Evolutionary conservation across 768 basidiomycete species (phyloP).

Genomic region (Baorangia bicolor): DNA sequence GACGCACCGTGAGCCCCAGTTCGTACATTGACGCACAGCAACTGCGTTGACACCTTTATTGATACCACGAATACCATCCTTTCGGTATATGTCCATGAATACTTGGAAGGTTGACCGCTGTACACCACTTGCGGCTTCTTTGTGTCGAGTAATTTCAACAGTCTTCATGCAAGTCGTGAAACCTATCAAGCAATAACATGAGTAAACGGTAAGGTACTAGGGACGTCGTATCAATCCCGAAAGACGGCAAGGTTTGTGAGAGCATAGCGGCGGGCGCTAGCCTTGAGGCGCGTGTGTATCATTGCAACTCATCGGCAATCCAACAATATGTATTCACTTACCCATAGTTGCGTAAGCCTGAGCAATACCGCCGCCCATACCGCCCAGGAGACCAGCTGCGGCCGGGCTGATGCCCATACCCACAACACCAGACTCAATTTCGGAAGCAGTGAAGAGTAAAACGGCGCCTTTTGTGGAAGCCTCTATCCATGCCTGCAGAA

Average conservation of each 20-base stretch:
- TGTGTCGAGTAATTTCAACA: slow-evolving; percentile 94
- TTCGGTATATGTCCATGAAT: slow-evolving; percentile 91
- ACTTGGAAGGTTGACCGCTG: slow-evolving; percentile 93
- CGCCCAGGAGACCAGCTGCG: slow-evolving; percentile 85
- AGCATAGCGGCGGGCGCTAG: slow-evolving; percentile 21
- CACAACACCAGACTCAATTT: slow-evolving; percentile 75
- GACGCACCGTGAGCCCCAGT: slow-evolving; percentile 86
- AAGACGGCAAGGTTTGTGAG: slow-evolving; percentile 11
- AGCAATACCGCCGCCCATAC: slow-evolving; percentile 95
- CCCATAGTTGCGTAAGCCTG: slow-evolving; percentile 99
- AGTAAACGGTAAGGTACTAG: slow-evolving; percentile 4
- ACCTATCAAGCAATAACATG: slow-evolving; percentile 45
- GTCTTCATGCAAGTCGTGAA: slow-evolving; percentile 99
- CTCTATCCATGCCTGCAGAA: slow-evolving; percentile 92
- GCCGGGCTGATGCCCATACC: slow-evolving; percentile 74
- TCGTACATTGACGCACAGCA: slow-evolving; percentile 88
- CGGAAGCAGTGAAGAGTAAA: slow-evolving; percentile 92
- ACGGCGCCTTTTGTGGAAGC: slow-evolving; percentile 98
- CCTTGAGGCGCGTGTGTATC: slow-evolving; percentile 17
- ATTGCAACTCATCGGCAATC: slow-evolving; percentile 9
- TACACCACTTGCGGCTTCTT: slow-evolving; percentile 80
- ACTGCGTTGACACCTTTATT: slow-evolving; percentile 99
- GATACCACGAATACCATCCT: slow-evolving; percentile 92
- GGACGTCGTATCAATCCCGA: slow-evolving; percentile 4
- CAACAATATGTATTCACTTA: slow-evolving; percentile 40